Evolutionary conservation across 768 basidiomycete genomes (phyloP).

Genomic region (Crassisporium funariophilum): DNA sequence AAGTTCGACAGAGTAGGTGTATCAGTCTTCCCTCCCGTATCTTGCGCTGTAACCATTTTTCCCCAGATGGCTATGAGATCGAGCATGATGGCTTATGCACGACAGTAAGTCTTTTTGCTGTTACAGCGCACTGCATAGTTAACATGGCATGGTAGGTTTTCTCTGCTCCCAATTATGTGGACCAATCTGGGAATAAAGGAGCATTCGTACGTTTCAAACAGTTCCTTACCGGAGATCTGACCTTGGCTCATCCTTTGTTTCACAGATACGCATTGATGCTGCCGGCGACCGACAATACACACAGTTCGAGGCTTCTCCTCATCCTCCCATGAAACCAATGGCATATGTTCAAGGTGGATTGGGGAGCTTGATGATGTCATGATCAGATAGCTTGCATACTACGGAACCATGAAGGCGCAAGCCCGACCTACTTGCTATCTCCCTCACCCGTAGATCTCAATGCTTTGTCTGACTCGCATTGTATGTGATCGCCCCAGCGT

Average conservation of each 20-base stretch:
- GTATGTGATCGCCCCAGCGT: too few relatives aligned
- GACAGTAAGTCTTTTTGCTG: conserved; percentile 54
- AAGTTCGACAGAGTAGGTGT: conserved; percentile 83
- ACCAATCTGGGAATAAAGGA: conserved; percentile 89
- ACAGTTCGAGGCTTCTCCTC: conserved; percentile 84
- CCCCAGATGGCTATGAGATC: conserved; percentile 84
- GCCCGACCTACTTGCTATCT: too few relatives aligned
- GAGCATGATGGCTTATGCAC: conserved; percentile 95
- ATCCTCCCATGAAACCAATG: conserved; percentile 93
- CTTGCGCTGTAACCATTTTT: conserved; percentile 1
- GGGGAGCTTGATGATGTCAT: conserved; percentile 72
- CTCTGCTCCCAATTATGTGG: conserved; percentile 94
- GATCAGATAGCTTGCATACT: too few relatives aligned
- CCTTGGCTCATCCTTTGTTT: conserved; percentile 4
- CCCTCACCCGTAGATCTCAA: too few relatives aligned
- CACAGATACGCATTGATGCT: conserved; percentile 82
- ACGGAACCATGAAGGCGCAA: too few relatives aligned
- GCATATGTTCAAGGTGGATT: conserved; percentile 77
- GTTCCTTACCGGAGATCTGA: conserved; percentile 1
- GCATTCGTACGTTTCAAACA: conserved; percentile 81
- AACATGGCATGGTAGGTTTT: conserved; percentile 58
- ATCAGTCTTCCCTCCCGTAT: conserved; percentile 1
- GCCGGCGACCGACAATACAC: conserved; percentile 71
- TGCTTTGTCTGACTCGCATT: too few relatives aligned
- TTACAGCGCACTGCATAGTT: conserved; percentile 5